Base-by-base conservation (phyloP, 768 basidiomycete species). In the Guyanaporus albipodus region DNA sequence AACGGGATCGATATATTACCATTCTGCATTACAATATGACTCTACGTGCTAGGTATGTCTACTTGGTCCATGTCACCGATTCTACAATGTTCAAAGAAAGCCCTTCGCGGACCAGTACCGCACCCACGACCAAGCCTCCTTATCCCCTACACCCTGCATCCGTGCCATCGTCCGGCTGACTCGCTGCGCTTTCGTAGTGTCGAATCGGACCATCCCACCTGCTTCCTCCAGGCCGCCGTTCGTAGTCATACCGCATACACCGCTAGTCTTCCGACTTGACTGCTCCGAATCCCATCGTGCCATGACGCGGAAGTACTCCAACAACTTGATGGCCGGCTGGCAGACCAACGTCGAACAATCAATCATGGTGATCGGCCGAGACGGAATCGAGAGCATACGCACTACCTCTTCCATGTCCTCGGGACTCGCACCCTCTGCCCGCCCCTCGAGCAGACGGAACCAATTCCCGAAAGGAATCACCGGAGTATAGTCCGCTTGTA, bases 271-370 rank as follows among this genome's bases (percentile, higher is more conserved):
- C 21, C 22, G 19, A n/a, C 9, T 8, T 14, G 29, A 11, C 18
- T 27, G 18, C 1, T 32, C 42, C 7, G 19, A 24, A 19, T 43
- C 42, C 11, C 42, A 11, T 24, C 4, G 32, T 9, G 33, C 42
- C 33, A 43, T 19, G 17, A n/a, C 32, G 6, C 59, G 63, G 52
- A 66, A 65, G 42, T 55, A 66, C 21, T 56, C 58, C 2, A 68
- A 24, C 0, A 69, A 50, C 37, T 69, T 67, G 39, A 63, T 56
- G 5, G 66, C 66, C 27, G 66, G 67, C 68, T 69, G 29, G 26
- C n/a, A 5, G 23, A 19, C 7, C 6, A 6, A 28, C 27, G 27
- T 28, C 11, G 11, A 28, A 6, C 6, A 28, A 6, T 28, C 27
- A 28, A 28, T 28, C 7, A 28, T 11, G 27, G 11, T 6, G 27